These are phyloP conservation scores for Saccharomycopsis vini DNA, from an alignment of 805 yeast species.

Conservation along the genomic window DNA sequence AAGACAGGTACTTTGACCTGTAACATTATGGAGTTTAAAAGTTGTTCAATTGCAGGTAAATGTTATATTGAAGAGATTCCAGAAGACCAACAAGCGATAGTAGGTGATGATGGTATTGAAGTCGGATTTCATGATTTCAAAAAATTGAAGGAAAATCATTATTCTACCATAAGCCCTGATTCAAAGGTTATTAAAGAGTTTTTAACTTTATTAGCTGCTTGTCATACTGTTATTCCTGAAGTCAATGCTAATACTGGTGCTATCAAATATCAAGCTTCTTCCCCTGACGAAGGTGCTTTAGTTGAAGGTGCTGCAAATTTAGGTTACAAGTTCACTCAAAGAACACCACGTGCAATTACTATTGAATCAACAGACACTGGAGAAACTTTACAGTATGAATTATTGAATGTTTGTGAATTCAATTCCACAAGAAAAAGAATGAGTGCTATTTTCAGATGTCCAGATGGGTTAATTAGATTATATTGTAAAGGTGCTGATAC, in stretches of 20 bases:
- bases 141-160: conserved; percentile 42
- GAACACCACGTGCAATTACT: conserved; percentile 77
- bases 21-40: conserved; percentile 93
- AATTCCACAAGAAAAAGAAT: conserved; percentile 87
- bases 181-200: conserved; percentile 55
- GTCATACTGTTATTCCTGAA: conserved; percentile 98
- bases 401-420: conserved; percentile 88
- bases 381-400: conserved; percentile 53
- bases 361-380: conserved; percentile 45
- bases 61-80: conserved; percentile 86
- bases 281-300: conserved; percentile 98
- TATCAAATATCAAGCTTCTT: conserved; percentile 94
- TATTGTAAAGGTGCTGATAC: conserved; percentile 98
- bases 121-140: conserved; percentile 69
- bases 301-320: conserved; percentile 92
- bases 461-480: conserved; percentile 82
- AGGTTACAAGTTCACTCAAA: conserved; percentile 75
- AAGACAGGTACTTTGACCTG: conserved; percentile 95
- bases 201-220: conserved; percentile 74
- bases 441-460: conserved; percentile 91
- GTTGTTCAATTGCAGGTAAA: conserved; percentile 86
- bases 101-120: conserved; percentile 67
- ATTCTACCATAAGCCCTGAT: conserved; percentile 32
- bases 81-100: conserved; percentile 70
- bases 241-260: conserved; percentile 42